Conservation (phyloP, 192 early-diverging fungal genomes). For the Diversispora epigaea region DNA sequence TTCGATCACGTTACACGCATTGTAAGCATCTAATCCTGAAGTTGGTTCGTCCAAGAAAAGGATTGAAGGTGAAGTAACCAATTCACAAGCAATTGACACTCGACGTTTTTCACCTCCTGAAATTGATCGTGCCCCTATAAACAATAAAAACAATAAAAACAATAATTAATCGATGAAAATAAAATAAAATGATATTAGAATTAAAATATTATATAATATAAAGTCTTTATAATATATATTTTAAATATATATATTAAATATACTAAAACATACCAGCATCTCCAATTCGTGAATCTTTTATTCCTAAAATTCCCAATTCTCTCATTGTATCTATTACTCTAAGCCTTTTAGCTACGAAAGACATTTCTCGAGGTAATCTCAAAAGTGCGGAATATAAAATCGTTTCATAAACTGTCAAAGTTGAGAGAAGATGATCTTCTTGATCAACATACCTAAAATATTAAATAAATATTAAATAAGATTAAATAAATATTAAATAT, state of each 20-base stretch:
- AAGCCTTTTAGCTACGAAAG: slow-evolving; percentile 62
- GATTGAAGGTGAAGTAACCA: slow-evolving; percentile 90
- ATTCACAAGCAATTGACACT: slow-evolving; percentile 90
- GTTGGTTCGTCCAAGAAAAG: slow-evolving; percentile 88
- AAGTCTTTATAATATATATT: too few species aligned
- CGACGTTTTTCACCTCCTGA: slow-evolving; percentile 92
- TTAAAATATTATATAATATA: not conserved
- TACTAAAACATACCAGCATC: slow-evolving; percentile 37
- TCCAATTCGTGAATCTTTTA: slow-evolving; percentile 82
- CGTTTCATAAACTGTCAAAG: slow-evolving; percentile 88
- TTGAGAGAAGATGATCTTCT: slow-evolving; percentile 83
- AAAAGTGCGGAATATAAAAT: slow-evolving; percentile 86
- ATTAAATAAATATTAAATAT: not conserved
- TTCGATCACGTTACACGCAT: slow-evolving; percentile 94
- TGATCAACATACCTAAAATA: slow-evolving; percentile 81
- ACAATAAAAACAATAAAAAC: not conserved
- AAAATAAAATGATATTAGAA: not conserved
- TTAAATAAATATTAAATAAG: not conserved
- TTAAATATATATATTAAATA: not conserved
- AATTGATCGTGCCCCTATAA: slow-evolving; percentile 68
- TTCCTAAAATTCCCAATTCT: slow-evolving; percentile 79
- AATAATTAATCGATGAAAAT: too few species aligned
- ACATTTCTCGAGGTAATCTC: slow-evolving; percentile 73
- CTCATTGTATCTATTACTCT: slow-evolving; percentile 79
- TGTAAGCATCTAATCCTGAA: slow-evolving; percentile 85